These are phyloP conservation scores for Allium cepa DNA, from an alignment of 106 monocot species.

Conservation along the genomic window DNA sequence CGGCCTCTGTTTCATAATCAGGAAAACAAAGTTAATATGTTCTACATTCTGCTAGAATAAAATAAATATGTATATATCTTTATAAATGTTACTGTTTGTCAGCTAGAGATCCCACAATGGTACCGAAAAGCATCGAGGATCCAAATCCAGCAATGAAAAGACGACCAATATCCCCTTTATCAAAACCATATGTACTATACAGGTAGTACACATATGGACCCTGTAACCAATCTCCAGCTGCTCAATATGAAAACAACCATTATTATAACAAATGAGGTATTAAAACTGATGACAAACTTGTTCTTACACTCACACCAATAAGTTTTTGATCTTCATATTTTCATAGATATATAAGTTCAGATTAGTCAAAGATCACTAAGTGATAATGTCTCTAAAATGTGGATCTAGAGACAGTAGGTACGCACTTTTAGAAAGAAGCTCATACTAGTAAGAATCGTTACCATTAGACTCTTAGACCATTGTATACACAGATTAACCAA, in stretches of 20 bases:
- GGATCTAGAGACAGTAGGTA: too few relatives aligned
- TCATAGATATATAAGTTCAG: too few relatives aligned
- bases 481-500: too few relatives aligned
- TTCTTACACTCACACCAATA: too few relatives aligned
- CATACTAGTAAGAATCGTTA: too few relatives aligned
- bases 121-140: slow-evolving; percentile 95
- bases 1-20: slow-evolving; percentile 54
- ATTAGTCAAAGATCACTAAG: too few relatives aligned
- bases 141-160: slow-evolving; percentile 98
- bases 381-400: neutral
- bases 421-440: too few relatives aligned
- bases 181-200: slow-evolving; percentile 81
- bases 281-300: too few relatives aligned
- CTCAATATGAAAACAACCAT: slow-evolving; percentile 5
- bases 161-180: slow-evolving; percentile 90
- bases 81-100: slow-evolving; percentile 72
- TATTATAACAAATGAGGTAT: neutral
- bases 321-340: too few relatives aligned
- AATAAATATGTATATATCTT: neutral
- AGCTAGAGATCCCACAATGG: slow-evolving; percentile 88
- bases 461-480: too few relatives aligned
- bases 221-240: slow-evolving; percentile 98
- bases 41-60: neutral
- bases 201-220: slow-evolving; percentile 95
- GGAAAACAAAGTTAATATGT: neutral